A percentile compares a stretch with the other conserved stretches of the same genome.
These are phyloP conservation scores for Tausonia pullulans DNA, from an alignment of 1,284 basidiomycete genomes.

Conservation along the genomic window DNA sequence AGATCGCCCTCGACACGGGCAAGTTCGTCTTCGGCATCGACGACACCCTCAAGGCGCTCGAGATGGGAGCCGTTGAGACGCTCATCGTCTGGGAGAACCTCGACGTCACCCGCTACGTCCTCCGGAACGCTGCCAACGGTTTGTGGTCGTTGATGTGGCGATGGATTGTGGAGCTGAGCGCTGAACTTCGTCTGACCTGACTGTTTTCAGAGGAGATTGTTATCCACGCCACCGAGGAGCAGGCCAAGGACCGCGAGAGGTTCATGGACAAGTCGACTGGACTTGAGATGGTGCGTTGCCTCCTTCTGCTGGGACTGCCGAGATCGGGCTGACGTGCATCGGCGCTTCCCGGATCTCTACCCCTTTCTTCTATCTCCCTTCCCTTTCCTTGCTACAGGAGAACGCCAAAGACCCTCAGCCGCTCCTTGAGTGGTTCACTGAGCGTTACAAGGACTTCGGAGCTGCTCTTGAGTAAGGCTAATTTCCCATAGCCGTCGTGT, in stretches of 20 bases:
- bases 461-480: conserved; percentile 61
- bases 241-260: conserved; percentile 82
- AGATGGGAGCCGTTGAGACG: conserved; percentile 93
- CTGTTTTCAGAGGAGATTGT: conserved; percentile 58
- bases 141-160: conserved; percentile 23
- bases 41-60: conserved; percentile 92
- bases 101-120: conserved; percentile 69
- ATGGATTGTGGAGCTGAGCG: too few species aligned
- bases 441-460: conserved; percentile 96
- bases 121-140: conserved; percentile 85
- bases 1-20: conserved; percentile 95
- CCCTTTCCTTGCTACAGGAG: conserved; percentile 38
- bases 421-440: conserved; percentile 94
- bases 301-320: too few species aligned
- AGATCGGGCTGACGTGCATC: too few species aligned
- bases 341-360: too few species aligned
- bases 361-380: too few species aligned
- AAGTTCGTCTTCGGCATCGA: conserved; percentile 98
- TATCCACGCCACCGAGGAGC: conserved; percentile 57
- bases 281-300: conserved; percentile 57
- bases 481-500: conserved; percentile 16
- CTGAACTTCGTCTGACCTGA: neutral
- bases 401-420: conserved; percentile 63
- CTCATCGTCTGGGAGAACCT: conserved; percentile 98
- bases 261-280: conserved; percentile 93